Evolutionary conservation across 805 yeast species (phyloP).

Genomic region (Sporopachydermia quercuum): DNA sequence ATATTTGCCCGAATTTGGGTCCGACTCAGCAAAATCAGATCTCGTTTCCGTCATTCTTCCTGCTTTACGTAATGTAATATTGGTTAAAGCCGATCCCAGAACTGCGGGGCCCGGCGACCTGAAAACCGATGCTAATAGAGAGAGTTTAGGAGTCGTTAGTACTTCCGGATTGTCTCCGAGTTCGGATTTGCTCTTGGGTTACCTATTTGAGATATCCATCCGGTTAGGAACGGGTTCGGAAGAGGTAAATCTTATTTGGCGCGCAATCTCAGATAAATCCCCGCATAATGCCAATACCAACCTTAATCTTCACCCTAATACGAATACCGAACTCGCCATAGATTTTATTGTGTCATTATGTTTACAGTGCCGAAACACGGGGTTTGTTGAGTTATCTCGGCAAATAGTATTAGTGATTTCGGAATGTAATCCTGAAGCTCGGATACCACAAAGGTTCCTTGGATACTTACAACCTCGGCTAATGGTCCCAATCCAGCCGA

Average conservation of each 20-base stretch:
- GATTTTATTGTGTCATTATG: slow-evolving; percentile 58
- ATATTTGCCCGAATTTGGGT: slow-evolving; percentile 72
- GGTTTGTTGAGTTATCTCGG: slow-evolving; percentile 64
- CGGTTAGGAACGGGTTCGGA: slow-evolving; percentile 58
- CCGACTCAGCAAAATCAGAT: too few relatives aligned
- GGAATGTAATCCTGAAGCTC: slow-evolving; percentile 31
- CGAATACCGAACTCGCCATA: too few relatives aligned
- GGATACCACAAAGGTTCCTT: slow-evolving; percentile 42
- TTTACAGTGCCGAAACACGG: slow-evolving; percentile 51
- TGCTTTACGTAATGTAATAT: too few relatives aligned
- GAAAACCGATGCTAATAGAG: too few relatives aligned
- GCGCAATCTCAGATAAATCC: slow-evolving; percentile 72
- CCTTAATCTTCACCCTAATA: too few relatives aligned
- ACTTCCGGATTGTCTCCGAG: too few relatives aligned
- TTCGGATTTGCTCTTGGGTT: too few relatives aligned
- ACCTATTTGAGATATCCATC: too few relatives aligned
- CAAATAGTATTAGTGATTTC: slow-evolving; percentile 74
- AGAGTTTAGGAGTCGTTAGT: too few relatives aligned
- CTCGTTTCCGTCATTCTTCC: too few relatives aligned
- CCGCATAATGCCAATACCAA: slow-evolving; percentile 53
- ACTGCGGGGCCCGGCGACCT: too few relatives aligned
- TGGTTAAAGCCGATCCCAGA: too few relatives aligned
- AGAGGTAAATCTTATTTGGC: slow-evolving; percentile 93
- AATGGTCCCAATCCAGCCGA: slow-evolving; percentile 65
- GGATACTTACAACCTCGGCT: slow-evolving; percentile 65